Base-by-base conservation (phyloP, 2,329 filamentous ascomycete genomes). In the Fusarium mundagurra region DNA sequence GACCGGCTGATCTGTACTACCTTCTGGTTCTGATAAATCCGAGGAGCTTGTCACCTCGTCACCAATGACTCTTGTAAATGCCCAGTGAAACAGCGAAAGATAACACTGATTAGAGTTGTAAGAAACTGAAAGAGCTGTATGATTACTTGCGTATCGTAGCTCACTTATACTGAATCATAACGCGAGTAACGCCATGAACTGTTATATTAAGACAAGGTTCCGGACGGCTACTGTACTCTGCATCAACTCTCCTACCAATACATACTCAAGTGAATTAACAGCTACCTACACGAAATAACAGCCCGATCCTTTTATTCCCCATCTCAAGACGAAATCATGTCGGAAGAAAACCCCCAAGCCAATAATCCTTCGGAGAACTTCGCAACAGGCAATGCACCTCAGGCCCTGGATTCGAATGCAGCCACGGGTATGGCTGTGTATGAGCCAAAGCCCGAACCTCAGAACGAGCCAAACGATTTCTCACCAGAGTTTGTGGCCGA, bases 61-160 rank as follows among this genome's bases (percentile, higher is more conserved):
- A 48, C 45, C 9, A 4, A 12, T 16, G 20, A 12, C 13, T 48
- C 8, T 29, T 6, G 9, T 3, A 8, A 22, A 48, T 17, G 3
- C 8, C 8, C 24, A 41, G 34, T 41, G 24, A 55, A 7, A 11
- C 34, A n/a, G 14, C 3, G 10, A 41, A 10, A 13, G 3, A 3
- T 18, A 14, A n/a, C 8, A 1, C 2, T 36, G 31, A 53, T 36
- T 14, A 27, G 20, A 31, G 1, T 16, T 27, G 31, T 7, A 53
- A 8, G 31, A 0, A 20, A 53, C 9, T 7, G 13, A 34, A 12
- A 14, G 0, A 12, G 20, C 5, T 12, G 6, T 0, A 36, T 27
- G 17, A 16, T 24, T 36, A 17, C 6, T 27, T 16, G 18, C 3
- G 13, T 11, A 12, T 16, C 9, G 13, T 34, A 5, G 3, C 12